Evolutionary conservation across 106 monocot genomes (phyloP), one percentile per base, ranked within the genome.

Genomic region (Dioscorea alata): DNA sequence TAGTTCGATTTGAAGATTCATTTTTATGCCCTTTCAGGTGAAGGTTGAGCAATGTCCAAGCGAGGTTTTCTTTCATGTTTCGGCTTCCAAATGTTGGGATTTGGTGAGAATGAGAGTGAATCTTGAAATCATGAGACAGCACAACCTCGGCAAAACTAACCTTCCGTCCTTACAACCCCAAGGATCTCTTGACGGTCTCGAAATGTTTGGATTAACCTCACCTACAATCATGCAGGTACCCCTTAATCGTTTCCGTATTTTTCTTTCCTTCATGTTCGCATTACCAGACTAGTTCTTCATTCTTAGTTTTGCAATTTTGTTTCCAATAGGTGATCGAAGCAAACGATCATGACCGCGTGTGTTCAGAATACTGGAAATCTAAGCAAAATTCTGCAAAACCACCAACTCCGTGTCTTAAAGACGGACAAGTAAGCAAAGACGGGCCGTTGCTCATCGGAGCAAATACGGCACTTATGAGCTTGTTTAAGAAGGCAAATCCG

Each of bases 161-260:
- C 74, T 91, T 60, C 81, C 91, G 49, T 63, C 76, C 16, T 67
- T 92, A 61, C 95, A 84, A 71, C 89, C 81, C 60, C 92, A 86
- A 20, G 84, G 86, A 62, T 86, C 89, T 16, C 25, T 92, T 61
- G 86, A 89, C 76, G 96, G 96, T 53, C 82, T 89, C 66, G 89
- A 92, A 65, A 92, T 97, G 96, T 89, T 92, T 84, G 96, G 96
- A 12, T 87, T 97, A 50, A 78, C 78, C 59, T 89, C 86, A 57
- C 96, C 86, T 13, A 21, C 81, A 19, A 89, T 85, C 16, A 72
- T 82, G 48, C 74, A 89, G 96, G 96, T 96, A 80, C 33, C 42
- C 6, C 5, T 5, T 42, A 42, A 42, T 34, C 34, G 3, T 7
- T 34, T 7, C 34, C 34, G 7, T 42, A 6, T 42, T 42, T 42